A percentile compares a stretch with the other conserved stretches of the same genome.
phyloP scores from a whole-genome alignment of 1,139 yeast species.

The Geotrichum klebahnii region DNA sequence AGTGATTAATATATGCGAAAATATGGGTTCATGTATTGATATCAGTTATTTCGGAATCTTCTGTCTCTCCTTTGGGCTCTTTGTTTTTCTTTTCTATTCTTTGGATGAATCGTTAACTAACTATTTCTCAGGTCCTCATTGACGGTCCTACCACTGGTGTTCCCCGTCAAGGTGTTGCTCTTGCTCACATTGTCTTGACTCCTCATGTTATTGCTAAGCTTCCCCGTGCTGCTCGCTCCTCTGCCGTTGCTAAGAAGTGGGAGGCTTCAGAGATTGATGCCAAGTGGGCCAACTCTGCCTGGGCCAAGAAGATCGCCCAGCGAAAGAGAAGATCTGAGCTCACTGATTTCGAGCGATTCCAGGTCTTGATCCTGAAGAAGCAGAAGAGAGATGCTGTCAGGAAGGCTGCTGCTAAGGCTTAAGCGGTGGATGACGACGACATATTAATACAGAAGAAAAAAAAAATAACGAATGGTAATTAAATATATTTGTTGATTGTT shows the following conservation, averaged over 20 bases:
- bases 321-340: conserved; percentile 89
- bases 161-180: conserved; percentile 85
- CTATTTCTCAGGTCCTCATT: conserved; percentile 62
- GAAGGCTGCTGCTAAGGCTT: conserved; percentile 10
- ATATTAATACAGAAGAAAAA: not conserved
- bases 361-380: conserved; percentile 93
- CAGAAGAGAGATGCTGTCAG: conserved; percentile 64
- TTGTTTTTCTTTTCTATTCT: too few relatives aligned
- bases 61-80: too few relatives aligned
- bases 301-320: conserved; percentile 98
- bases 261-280: conserved; percentile 80
- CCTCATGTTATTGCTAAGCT: conserved; percentile 79
- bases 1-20: too few relatives aligned
- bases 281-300: conserved; percentile 88
- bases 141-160: conserved; percentile 91
- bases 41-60: too few relatives aligned
- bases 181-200: conserved; percentile 87
- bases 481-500: conserved; percentile 5
- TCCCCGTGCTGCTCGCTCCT: conserved; percentile 93
- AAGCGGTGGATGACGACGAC: conserved; percentile 1
- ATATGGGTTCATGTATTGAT: too few relatives aligned
- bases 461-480: conserved; percentile 5
- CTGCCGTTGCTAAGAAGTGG: conserved; percentile 88
- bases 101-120: too few relatives aligned
- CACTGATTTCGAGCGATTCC: conserved; percentile 99